Base-by-base conservation (phyloP, 2,329 filamentous ascomycete genomes). In the Cadophora luteo-olivacea region DNA sequence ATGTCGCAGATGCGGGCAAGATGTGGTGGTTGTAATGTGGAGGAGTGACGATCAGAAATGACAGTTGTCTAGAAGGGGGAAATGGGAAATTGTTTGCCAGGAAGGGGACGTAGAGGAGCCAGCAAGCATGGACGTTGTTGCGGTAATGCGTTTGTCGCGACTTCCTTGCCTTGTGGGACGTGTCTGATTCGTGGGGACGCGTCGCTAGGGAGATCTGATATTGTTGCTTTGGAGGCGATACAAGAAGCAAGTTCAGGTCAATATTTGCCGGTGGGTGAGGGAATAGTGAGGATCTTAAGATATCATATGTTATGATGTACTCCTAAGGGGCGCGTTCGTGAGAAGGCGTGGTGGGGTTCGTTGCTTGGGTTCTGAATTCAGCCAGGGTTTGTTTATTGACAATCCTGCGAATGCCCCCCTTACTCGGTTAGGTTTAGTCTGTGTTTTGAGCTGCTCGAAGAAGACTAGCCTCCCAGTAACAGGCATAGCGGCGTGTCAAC, bases 241-340 rank as follows among this genome's bases (percentile, higher is more conserved):
- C 19, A 60, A 52, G 45, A 61, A 25, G 33, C 33, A 61, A 61
- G n/a, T 29, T 24, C 55, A 41, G 55, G 33, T 57, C 5, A 57
- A 60, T 41, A 38, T 60, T 41, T 41, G 55, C 55, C 33, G 38
- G 19, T 51, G 22, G 19, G 22, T 52, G 41, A 14, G 16, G 41
- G 41, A 45, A 45, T 45, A 45, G 12, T 45, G 41, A 25, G 49
- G 33, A 55, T 64, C 36, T 29, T 49, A 29, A 36, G 41, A 12
- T 2, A 24, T 19, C 29, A 36, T 49, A 64, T 65, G 49, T 65
- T 65, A 69, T 58, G 64, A 64, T 67, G 68, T 61, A 70, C 68
- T 66, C 65, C 63, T 66, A 55, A 70, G 66, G 68, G 66, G 68
- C 62, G 54, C 58, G 54, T 68, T 64, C 16, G 48, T 51, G 24